Evolutionary conservation across 148 eudicot genomes (phyloP).

Genomic region (Chenopodium formosanum): DNA sequence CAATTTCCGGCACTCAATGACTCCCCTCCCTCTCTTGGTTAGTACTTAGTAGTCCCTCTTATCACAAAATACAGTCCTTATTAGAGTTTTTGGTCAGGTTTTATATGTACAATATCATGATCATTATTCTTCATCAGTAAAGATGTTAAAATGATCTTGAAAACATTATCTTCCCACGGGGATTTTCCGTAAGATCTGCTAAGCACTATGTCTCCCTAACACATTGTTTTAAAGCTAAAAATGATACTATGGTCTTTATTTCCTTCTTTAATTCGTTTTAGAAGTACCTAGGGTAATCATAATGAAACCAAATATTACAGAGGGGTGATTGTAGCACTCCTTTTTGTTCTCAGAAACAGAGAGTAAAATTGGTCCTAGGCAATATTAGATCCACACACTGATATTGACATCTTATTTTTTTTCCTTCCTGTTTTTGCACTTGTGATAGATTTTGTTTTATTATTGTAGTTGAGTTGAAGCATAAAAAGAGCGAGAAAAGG

Average conservation of each 20-base stretch:
- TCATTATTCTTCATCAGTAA: no score
- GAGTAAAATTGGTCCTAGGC: no score
- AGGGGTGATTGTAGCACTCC: no score
- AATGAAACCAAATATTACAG: no score
- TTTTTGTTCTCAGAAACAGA: no score
- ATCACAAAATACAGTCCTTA: neutral
- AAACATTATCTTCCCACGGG: neutral
- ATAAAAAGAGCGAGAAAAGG: neutral
- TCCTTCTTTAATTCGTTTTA: no score
- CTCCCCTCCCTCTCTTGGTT: conserved; percentile 19
- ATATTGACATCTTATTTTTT: neutral
- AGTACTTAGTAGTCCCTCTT: neutral
- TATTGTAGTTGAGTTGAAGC: conserved; percentile 3
- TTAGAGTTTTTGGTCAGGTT: neutral
- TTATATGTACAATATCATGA: neutral
- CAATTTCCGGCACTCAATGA: neutral
- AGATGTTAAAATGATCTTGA: neutral
- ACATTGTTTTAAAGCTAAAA: neutral
- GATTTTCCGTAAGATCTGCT: neutral
- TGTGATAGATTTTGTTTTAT: neutral
- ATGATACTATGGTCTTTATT: neutral
- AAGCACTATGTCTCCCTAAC: neutral
- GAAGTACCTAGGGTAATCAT: no score
- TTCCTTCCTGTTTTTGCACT: neutral
- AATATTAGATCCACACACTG: no score